These are phyloP conservation scores for Xylaria sp. DNA, from an alignment of 2,329 filamentous ascomycete genomes.

Conservation along the genomic window DNA sequence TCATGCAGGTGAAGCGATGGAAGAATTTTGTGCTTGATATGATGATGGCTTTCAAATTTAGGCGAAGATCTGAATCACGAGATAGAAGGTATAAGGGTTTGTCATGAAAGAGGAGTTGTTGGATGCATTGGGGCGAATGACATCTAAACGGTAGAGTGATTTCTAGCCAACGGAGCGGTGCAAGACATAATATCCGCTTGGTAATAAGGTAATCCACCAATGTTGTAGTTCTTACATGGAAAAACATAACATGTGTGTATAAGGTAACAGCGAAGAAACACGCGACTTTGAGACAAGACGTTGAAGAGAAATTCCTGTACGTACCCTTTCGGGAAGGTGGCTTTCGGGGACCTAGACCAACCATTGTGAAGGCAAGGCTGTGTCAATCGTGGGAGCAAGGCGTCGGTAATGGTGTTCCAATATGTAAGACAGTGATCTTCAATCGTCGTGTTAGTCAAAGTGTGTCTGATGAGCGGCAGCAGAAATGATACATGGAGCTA, in stretches of 20 bases:
- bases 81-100: too few relatives aligned
- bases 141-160: too few relatives aligned
- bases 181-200: neutral
- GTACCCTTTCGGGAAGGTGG: conserved; percentile 67
- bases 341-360: conserved; percentile 54
- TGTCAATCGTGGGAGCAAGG: conserved; percentile 6
- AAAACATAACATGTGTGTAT: neutral
- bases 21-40: too few relatives aligned
- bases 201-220: too few relatives aligned
- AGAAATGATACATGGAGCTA: conserved; percentile 1
- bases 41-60: too few relatives aligned
- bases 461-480: neutral
- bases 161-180: too few relatives aligned
- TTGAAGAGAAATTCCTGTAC: conserved; percentile 39
- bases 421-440: conserved; percentile 5
- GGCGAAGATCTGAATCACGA: too few relatives aligned
- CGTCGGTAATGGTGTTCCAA: neutral
- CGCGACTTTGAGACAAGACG: conserved; percentile 7
- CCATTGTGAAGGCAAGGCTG: conserved; percentile 44
- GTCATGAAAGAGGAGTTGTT: too few relatives aligned
- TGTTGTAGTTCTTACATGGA: too few relatives aligned
- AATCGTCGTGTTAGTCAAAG: conserved; percentile 9
- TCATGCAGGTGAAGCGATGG: too few relatives aligned
- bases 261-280: neutral
- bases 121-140: too few relatives aligned